Evolutionary conservation across 2,329 filamentous ascomycete species (phyloP).

Genomic region (Cadophora luteo-olivacea): DNA sequence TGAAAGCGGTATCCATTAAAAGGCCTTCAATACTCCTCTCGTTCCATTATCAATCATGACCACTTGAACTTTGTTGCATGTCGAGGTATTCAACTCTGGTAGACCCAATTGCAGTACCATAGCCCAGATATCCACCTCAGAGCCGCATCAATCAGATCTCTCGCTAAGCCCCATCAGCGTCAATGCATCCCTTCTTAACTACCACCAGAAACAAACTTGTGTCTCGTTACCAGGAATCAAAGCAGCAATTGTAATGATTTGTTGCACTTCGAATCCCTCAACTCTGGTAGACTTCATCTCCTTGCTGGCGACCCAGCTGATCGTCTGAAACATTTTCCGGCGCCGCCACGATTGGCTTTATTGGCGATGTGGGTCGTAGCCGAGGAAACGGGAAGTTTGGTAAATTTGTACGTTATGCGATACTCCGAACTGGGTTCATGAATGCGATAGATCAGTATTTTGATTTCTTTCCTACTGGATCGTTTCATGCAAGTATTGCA

Average conservation of each 20-base stretch:
- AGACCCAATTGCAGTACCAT: neutral
- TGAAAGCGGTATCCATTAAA: neutral
- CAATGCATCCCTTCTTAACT: conserved; percentile 1
- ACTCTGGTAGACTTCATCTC: conserved; percentile 8
- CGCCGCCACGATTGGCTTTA: neutral
- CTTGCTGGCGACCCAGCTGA: neutral
- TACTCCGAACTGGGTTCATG: too few relatives aligned
- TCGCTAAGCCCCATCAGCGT: conserved; percentile 9
- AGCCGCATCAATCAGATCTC: neutral
- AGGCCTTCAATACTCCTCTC: neutral
- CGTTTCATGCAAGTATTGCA: neutral
- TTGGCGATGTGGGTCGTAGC: neutral
- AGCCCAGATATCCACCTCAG: neutral
- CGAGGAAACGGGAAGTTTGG: neutral
- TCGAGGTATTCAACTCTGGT: neutral
- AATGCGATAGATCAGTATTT: neutral
- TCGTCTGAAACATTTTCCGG: neutral
- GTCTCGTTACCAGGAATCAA: neutral
- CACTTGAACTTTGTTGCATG: neutral
- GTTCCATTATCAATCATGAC: neutral
- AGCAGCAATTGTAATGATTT: neutral
- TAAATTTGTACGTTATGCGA: conserved; percentile 12
- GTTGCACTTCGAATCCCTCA: conserved; percentile 7
- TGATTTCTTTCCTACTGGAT: neutral
- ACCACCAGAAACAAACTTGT: neutral